phyloP scores from a whole-genome alignment of 2,329 filamentous ascomycete species.

The Basipetospora chlamydospora region DNA sequence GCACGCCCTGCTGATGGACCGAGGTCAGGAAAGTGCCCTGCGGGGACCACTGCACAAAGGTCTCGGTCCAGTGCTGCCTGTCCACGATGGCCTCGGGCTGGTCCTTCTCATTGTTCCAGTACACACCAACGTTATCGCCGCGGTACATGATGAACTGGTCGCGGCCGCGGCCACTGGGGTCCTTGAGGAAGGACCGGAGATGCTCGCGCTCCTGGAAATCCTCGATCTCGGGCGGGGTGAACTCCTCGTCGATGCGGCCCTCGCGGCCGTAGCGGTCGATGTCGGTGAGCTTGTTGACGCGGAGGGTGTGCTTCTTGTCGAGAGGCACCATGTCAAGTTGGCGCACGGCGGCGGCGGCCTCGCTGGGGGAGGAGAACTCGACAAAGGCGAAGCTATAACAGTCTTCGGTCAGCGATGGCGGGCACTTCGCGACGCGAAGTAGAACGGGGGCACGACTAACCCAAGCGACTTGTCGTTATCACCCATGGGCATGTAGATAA shows the following conservation, averaged over 20 bases:
- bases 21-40: conserved; percentile 88
- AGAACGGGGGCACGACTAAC: conserved; percentile 34
- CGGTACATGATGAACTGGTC: conserved; percentile 96
- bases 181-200: conserved; percentile 81
- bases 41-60: conserved; percentile 96
- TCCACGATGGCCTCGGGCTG: conserved; percentile 78
- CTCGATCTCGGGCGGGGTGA: conserved; percentile 66
- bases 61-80: conserved; percentile 92
- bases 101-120: conserved; percentile 97
- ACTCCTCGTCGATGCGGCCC: conserved; percentile 84
- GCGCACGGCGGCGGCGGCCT: conserved; percentile 80
- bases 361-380: conserved; percentile 81
- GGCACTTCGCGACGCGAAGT: too few species aligned
- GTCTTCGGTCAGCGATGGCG: too few species aligned
- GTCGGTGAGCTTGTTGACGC: conserved; percentile 96
- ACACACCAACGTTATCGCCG: conserved; percentile 81
- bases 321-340: conserved; percentile 74
- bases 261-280: conserved; percentile 93
- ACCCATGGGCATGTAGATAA: conserved; percentile 85
- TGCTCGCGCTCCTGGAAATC: conserved; percentile 93
- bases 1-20: conserved; percentile 89
- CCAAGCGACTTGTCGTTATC: conserved; percentile 75
- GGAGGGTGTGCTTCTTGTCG: conserved; percentile 91
- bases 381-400: conserved; percentile 80
- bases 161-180: conserved; percentile 62